Conservation (phyloP, 1,284 basidiomycete species). For the Trichosporon sp. region DNA sequence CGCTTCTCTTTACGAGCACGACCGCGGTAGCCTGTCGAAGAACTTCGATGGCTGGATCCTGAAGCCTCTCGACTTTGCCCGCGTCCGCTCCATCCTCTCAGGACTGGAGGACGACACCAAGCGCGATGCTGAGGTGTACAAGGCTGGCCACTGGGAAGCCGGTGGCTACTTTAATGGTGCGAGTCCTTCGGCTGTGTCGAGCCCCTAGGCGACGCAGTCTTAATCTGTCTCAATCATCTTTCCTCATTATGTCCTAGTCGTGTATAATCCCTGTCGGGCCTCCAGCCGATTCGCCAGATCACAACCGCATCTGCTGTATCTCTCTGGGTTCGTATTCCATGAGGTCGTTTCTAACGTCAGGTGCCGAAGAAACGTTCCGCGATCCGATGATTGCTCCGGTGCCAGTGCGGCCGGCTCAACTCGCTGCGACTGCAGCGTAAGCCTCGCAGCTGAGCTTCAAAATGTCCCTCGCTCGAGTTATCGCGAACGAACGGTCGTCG, state of each 20-base stretch:
- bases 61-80: conserved; percentile 80
- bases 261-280: neutral
- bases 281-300: conserved; percentile 5
- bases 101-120: conserved; percentile 65
- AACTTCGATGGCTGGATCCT: conserved; percentile 86
- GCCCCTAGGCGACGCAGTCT: neutral
- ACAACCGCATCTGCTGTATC: neutral
- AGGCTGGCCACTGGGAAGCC: conserved; percentile 67
- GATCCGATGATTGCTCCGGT: conserved; percentile 1
- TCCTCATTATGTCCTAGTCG: neutral
- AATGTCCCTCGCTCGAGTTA: neutral
- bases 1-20: conserved; percentile 70
- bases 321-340: neutral
- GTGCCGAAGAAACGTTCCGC: neutral
- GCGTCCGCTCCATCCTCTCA: conserved; percentile 65
- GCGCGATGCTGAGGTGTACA: conserved; percentile 65
- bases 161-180: conserved; percentile 66
- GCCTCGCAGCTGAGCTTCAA: neutral
- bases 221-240: neutral
- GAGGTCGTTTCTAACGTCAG: neutral
- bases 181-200: conserved; percentile 19
- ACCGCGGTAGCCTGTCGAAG: conserved; percentile 64
- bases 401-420: neutral
- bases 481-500: neutral
- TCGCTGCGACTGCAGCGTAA: neutral